Percentiles rank a stretch among this genome's conserved stretches.
These are phyloP conservation scores for Geotrichum histeridarum DNA, from an alignment of 1,139 yeast species.

Conservation along the genomic window DNA sequence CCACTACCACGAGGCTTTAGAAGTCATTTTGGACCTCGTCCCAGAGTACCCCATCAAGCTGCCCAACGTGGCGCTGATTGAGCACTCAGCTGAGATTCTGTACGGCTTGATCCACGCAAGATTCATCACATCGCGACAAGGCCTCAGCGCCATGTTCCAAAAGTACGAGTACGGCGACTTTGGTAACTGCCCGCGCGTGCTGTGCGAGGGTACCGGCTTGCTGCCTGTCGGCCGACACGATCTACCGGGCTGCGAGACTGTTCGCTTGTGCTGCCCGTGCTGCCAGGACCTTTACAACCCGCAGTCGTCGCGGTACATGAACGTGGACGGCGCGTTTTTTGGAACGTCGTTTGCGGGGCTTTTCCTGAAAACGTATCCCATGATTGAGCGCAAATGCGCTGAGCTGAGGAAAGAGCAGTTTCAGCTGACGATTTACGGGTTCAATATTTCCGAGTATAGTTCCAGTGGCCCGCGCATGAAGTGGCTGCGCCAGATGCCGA, in stretches of 20 bases:
- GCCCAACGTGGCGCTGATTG: conserved; percentile 69
- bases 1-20: conserved; percentile 85
- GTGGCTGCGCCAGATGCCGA: conserved; percentile 82
- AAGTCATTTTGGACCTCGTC: conserved; percentile 82
- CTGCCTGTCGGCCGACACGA: conserved; percentile 92
- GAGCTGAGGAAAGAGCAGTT: conserved; percentile 51
- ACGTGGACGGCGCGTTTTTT: conserved; percentile 93
- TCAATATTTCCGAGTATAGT: conserved; percentile 69
- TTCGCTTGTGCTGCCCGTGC: conserved; percentile 87
- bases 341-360: conserved; percentile 95
- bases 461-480: conserved; percentile 87
- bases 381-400: conserved; percentile 52
- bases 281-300: conserved; percentile 90
- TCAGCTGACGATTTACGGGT: conserved; percentile 82
- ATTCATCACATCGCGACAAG: conserved; percentile 81
- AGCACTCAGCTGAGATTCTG: conserved; percentile 84
- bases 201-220: conserved; percentile 87
- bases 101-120: conserved; percentile 95
- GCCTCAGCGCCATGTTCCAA: conserved; percentile 91
- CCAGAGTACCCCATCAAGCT: conserved; percentile 57
- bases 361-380: conserved; percentile 84
- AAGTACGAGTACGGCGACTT: conserved; percentile 85
- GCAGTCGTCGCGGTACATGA: conserved; percentile 72
- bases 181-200: conserved; percentile 87
- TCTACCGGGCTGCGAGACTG: conserved; percentile 86